Evolutionary conservation across 2,329 filamentous ascomycete genomes (phyloP), one percentile per base, ranked within the genome.

Genomic region (Sporothrix globosa): DNA sequence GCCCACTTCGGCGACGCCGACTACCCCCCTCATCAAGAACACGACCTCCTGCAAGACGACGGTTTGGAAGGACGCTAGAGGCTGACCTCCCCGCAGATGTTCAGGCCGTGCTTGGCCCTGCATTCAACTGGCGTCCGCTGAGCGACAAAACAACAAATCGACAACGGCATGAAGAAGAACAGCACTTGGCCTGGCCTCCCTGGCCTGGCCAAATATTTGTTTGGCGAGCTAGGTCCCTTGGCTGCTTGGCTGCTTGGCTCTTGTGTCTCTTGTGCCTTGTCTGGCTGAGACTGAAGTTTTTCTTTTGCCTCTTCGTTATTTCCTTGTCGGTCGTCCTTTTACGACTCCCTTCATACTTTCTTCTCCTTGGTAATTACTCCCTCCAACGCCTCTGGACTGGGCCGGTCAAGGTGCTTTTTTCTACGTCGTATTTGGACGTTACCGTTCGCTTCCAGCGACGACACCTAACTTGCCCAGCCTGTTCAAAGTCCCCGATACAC

Each of bases 1-100:
- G 6, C 58, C 11, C 21, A 2, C 39, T 46, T 63, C 58, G 58
- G 58, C 58, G 58, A 63, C 58, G 58, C 58, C 58, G 58, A 63
- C 39, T 24, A 46, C 6, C 39, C 58, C 56, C 58, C 21, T 46
- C 58, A 27, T 46, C 13, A 63, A 63, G 39, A 27, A 41, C 27
- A 27, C 53, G 54, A 58, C 39, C 11, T 63, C 39, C 58, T 63
- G 39, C 39, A 63, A 17, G 30, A 41, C 54, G 21, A n/a, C 58
- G 44, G 39, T 44, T 46, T 14, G n/a, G 24, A 11, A 27, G 41
- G 39, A 13, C 58, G 39, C 58, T 46, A 63, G 21, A 63, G 39
- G 39, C 58, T 19, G 39, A 46, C 58, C 54, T 41, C 17, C 19
- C 21, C 39, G n/a, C 10, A 61, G 58, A 46, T 39, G 27, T 44